A percentile compares a stretch with the other conserved stretches of the same genome.
Conservation (phyloP, 2,329 filamentous ascomycete genomes). For the Kalaharituber pfeilii region DNA sequence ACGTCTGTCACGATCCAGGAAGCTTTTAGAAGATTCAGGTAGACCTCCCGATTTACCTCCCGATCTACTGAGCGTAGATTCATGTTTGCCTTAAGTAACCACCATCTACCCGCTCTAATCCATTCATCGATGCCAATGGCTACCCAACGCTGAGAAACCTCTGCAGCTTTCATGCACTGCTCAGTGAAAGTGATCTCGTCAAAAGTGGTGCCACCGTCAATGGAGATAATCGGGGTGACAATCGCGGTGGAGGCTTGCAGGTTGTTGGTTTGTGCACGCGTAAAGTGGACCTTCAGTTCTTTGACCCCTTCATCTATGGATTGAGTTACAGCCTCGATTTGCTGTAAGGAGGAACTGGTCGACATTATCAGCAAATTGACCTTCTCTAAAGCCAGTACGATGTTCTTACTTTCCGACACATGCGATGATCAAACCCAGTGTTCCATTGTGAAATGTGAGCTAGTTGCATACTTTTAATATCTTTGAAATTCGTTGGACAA, state of each 20-base stretch:
- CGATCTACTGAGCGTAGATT: not conserved
- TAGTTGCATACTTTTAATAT: not conserved
- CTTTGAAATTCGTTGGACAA: not conserved
- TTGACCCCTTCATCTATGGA: not conserved
- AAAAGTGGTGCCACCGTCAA: not conserved
- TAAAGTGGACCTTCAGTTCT: not conserved
- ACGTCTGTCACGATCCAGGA: slow-evolving; percentile 5
- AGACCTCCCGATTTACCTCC: not conserved
- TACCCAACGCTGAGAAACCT: slow-evolving; percentile 1
- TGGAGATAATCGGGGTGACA: not conserved
- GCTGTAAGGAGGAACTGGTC: not conserved
- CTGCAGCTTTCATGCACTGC: slow-evolving; percentile 1
- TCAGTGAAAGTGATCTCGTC: no score
- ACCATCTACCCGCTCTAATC: slow-evolving; percentile 5
- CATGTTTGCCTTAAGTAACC: slow-evolving; percentile 1
- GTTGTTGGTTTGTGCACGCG: not conserved
- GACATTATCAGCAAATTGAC: not conserved
- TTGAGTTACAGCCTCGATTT: not conserved
- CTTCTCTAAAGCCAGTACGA: not conserved
- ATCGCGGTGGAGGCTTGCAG: not conserved
- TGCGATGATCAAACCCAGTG: not conserved
- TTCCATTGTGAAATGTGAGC: not conserved
- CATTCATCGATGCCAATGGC: slow-evolving; percentile 4
- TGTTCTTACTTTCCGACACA: not conserved
- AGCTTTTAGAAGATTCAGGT: slow-evolving; percentile 1